Percentiles rank a stretch among this genome's conserved stretches.
Evolutionary conservation across 2,329 filamentous ascomycete species (phyloP).

Genomic region (Penicillium freii): DNA sequence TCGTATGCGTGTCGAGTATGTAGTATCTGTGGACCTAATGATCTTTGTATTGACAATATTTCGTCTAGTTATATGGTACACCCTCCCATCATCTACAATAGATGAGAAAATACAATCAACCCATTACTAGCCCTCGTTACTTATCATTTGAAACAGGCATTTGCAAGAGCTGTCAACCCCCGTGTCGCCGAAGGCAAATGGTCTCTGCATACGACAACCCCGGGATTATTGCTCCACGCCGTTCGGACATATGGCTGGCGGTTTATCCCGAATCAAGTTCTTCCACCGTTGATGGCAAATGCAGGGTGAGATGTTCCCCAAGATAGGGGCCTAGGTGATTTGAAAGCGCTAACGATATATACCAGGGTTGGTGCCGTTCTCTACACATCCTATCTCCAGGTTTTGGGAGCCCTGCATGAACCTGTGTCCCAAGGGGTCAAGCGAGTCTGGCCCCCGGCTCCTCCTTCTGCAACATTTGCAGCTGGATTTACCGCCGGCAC

Average conservation of each 20-base stretch:
- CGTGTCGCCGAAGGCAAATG: conserved; percentile 48
- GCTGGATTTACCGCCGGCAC: conserved; percentile 60
- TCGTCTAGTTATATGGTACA: conserved; percentile 51
- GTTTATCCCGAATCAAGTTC: conserved; percentile 63
- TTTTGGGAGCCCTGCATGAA: conserved; percentile 56
- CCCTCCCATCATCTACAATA: conserved; percentile 1
- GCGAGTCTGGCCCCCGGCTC: conserved; percentile 59
- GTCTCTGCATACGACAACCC: conserved; percentile 62
- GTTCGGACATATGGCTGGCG: conserved; percentile 61
- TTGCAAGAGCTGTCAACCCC: conserved; percentile 63
- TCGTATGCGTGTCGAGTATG: conserved; percentile 82
- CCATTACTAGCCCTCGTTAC: conserved; percentile 11
- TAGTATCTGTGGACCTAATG: conserved; percentile 21
- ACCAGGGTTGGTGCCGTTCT: conserved; percentile 59
- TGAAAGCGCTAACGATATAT: background rate
- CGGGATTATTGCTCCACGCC: conserved; percentile 60
- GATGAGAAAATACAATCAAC: conserved; percentile 1
- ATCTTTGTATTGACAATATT: conserved; percentile 18
- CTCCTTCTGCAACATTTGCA: conserved; percentile 53
- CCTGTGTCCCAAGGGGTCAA: conserved; percentile 57
- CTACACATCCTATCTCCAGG: conserved; percentile 63
- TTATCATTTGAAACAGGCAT: conserved; percentile 46
- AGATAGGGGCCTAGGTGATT: background rate
- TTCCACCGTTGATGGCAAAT: conserved; percentile 63
- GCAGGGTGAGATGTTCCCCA: conserved; percentile 46